A percentile compares a stretch with the other conserved stretches of the same genome.
These are phyloP conservation scores for Peribolospora kevripleyi DNA, from an alignment of 768 basidiomycete genomes.

Conservation along the genomic window DNA sequence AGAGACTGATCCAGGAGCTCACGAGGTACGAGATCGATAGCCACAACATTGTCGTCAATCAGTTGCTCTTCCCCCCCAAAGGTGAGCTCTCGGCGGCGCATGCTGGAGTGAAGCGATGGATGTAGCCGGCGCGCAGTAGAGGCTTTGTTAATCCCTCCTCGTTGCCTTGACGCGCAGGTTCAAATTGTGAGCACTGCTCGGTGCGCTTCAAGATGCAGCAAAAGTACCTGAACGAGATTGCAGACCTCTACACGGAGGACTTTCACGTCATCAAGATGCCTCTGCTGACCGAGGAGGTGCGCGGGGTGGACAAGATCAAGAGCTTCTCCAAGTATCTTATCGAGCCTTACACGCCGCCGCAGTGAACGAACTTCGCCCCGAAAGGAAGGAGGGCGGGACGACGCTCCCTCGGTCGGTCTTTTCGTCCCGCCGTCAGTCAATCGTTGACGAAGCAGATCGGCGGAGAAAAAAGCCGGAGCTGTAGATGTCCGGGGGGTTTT, in stretches of 20 bases:
- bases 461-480: no score
- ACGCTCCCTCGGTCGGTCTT: no score
- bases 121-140: no score
- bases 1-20: constrained; percentile 76
- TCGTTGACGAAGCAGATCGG: no score
- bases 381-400: no score
- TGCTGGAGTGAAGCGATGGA: no score
- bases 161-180: constrained; percentile 28
- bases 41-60: constrained; percentile 96
- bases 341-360: constrained; percentile 40
- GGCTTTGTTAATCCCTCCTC: not conserved
- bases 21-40: constrained; percentile 59
- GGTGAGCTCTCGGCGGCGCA: constrained; percentile 27
- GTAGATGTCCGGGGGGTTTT: no score
- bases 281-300: constrained; percentile 82
- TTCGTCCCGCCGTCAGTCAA: no score
- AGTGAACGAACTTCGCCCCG: not conserved
- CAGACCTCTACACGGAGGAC: constrained; percentile 90
- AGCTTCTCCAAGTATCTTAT: constrained; percentile 84
- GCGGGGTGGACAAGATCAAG: constrained; percentile 77
- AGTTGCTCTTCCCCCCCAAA: constrained; percentile 76
- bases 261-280: constrained; percentile 93
- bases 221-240: constrained; percentile 85
- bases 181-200: constrained; percentile 83
- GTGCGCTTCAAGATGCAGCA: constrained; percentile 91